Evolutionary conservation across 2,329 filamentous ascomycete species (phyloP).

Genomic region (Cytospora schulzeri): DNA sequence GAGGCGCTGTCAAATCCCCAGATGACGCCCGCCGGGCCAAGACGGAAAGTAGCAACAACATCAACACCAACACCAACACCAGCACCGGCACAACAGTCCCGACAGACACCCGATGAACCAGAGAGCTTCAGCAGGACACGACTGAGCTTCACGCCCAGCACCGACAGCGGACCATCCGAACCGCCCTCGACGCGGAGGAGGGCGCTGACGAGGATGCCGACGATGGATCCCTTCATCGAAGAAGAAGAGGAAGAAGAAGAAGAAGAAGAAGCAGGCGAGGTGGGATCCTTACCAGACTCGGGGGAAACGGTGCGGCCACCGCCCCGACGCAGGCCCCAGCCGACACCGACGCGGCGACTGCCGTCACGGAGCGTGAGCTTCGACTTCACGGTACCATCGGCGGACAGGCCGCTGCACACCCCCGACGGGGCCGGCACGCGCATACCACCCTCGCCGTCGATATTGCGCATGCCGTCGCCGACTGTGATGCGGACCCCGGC

Average conservation of each 20-base stretch:
- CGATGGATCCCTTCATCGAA: not conserved
- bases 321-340: not conserved
- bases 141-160: not conserved
- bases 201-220: not conserved
- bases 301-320: not conserved
- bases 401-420: not conserved
- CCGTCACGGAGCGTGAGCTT: not conserved
- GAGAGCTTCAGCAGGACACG: not conserved
- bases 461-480: not conserved
- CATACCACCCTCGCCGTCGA: not conserved
- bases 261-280: not conserved
- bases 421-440: not conserved
- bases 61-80: not conserved
- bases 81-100: not conserved
- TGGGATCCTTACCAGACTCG: constrained; percentile 1
- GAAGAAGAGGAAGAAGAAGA: not conserved
- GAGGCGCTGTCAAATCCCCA: not conserved
- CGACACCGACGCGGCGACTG: not conserved
- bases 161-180: not conserved
- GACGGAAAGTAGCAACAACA: not conserved
- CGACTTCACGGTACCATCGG: not conserved
- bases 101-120: not conserved
- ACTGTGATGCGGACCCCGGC: not conserved
- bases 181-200: too few species aligned
- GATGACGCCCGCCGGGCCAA: not conserved